Evolutionary conservation across 1,139 yeast species (phyloP), one percentile per base, ranked within the genome.

Genomic region (Spencermartinsiella ligniputridi): DNA sequence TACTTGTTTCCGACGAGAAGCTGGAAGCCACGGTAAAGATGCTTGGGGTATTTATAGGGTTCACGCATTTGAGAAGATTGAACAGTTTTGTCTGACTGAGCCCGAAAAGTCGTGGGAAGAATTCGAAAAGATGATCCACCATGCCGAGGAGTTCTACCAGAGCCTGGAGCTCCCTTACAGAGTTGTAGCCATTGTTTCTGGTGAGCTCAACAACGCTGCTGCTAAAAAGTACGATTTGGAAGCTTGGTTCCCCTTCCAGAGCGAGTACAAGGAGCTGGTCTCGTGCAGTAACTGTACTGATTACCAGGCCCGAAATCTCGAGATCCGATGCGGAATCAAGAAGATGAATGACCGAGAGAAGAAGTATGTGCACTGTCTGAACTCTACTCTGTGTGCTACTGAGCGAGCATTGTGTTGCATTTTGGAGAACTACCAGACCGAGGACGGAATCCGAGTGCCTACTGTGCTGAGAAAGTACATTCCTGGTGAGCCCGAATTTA

Each of bases 11-110:
- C 85, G 99, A 71, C 87, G 98, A 72, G 99, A 92, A 74, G 98
- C 99, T 49, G 99, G 99, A 56, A 83, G 96, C 52, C 97, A 92
- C 64, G 99, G 99, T 69, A 92, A 92, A 70, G 99, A 92, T 64
- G 98, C 99, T 39, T 94, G 99, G 98, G 98, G 99, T 71, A 90
- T 94, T 57, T 92, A 92, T 81, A 83, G 99, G 71, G 98, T 92
- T 48, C 99, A 92, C 66, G 95, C 95, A 47, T 92, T 92, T 63
- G 98, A 94, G 72, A 92, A 92, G 73, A 88, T 92, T 61, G 99
- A 92, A 74, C 98, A 94, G 71, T 59, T 90, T 65, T 85, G 86
- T 55, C 70, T 92, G 60, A 83, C 97, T 48, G 98, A 92, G 74
- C 98, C 98, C 48, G 98, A 90, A 67, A 88, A 90, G 64, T 90